Percentiles rank a stretch among this genome's conserved stretches.
These are phyloP conservation scores for Citrus hindsii DNA, from an alignment of 345 rosid species.

Conservation along the genomic window DNA sequence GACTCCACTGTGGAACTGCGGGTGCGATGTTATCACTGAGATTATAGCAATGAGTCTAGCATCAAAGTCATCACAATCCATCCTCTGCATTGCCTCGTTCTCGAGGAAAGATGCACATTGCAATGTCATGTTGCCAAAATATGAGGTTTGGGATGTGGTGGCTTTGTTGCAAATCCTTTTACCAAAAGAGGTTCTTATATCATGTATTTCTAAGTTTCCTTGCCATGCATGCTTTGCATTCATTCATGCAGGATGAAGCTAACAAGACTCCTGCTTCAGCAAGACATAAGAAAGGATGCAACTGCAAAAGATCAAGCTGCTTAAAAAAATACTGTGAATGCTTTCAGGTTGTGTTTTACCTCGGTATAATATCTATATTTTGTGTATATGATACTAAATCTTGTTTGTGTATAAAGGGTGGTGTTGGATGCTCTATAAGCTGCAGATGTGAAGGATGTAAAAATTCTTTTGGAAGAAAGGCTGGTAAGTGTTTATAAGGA, in stretches of 20 bases:
- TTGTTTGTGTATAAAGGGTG: conserved; percentile 38
- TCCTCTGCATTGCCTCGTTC: conserved; percentile 16
- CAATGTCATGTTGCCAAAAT: neutral
- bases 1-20: conserved; percentile 25
- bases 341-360: conserved; percentile 47
- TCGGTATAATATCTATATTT: neutral
- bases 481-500: conserved; percentile 34
- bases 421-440: conserved; percentile 68
- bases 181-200: neutral
- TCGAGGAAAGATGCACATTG: neutral
- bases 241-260: conserved; percentile 41
- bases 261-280: conserved; percentile 71
- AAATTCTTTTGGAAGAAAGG: conserved; percentile 43
- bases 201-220: neutral
- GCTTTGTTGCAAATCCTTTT: conserved; percentile 6
- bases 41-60: conserved; percentile 9
- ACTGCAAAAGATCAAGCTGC: conserved; percentile 75
- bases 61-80: conserved; percentile 3
- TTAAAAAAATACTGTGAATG: conserved; percentile 81
- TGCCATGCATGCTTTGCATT: neutral
- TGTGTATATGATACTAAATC: conserved; percentile 17
- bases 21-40: conserved; percentile 33
- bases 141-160: conserved; percentile 6
- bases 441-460: conserved; percentile 73
- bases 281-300: conserved; percentile 82